Evolutionary conservation across 2,329 filamentous ascomycete genomes (phyloP).

Genomic region (Alternaria gansuensis): DNA sequence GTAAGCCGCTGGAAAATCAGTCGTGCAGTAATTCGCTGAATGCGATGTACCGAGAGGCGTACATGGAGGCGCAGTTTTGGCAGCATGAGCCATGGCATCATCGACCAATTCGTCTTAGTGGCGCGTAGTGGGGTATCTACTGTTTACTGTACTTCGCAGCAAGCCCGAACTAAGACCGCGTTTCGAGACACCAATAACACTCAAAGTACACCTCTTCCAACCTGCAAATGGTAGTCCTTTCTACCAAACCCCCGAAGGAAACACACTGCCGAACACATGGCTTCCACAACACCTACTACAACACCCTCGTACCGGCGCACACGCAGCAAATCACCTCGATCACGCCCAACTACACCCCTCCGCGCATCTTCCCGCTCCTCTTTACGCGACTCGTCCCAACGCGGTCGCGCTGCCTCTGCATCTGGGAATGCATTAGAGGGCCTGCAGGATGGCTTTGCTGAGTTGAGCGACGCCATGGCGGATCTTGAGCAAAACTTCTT

Average conservation of each 20-base stretch:
- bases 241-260: neutral
- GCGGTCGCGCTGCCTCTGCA: constrained; percentile 57
- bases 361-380: constrained; percentile 90
- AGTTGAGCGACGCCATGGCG: constrained; percentile 91
- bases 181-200: neutral
- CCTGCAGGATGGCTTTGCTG: constrained; percentile 90
- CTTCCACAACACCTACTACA: constrained; percentile 39
- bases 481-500: constrained; percentile 97
- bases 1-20: neutral
- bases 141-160: constrained; percentile 12
- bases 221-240: neutral
- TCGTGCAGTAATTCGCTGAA: constrained; percentile 2
- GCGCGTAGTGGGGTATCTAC: constrained; percentile 19
- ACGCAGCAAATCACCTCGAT: constrained; percentile 65
- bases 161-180: constrained; percentile 8
- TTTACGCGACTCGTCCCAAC: constrained; percentile 67
- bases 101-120: constrained; percentile 19
- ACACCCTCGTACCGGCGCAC: constrained; percentile 56
- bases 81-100: constrained; percentile 18
- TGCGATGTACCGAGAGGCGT: neutral
- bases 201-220: neutral
- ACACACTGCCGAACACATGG: constrained; percentile 19
- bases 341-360: constrained; percentile 89
- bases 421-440: constrained; percentile 75
- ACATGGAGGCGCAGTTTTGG: constrained; percentile 10